phyloP scores from a whole-genome alignment of 2,329 filamentous ascomycete genomes.

The Lojkania enalia region DNA sequence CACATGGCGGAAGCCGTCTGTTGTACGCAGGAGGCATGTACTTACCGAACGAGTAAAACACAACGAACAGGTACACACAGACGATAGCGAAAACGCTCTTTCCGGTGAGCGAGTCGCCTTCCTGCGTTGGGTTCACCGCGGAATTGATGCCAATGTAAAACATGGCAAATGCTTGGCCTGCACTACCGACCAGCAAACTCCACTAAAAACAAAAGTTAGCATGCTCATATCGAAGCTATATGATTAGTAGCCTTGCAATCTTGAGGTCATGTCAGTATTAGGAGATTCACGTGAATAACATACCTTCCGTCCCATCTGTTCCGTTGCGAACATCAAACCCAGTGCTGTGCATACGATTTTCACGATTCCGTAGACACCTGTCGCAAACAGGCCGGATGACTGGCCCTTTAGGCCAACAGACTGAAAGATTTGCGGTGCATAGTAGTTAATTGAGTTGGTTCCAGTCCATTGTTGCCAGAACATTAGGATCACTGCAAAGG shows the following conservation, averaged over 20 bases:
- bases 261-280: neutral
- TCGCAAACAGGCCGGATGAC: conserved; percentile 50
- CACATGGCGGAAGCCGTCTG: neutral
- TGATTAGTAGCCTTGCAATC: neutral
- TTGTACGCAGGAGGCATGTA: neutral
- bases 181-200: conserved; percentile 48
- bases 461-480: conserved; percentile 50
- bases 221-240: neutral
- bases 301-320: conserved; percentile 50
- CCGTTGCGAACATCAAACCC: conserved; percentile 51
- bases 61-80: conserved; percentile 55
- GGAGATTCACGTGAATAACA: too few species aligned
- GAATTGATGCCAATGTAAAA: conserved; percentile 43
- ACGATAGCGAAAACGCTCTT: conserved; percentile 53
- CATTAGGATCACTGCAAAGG: conserved; percentile 50
- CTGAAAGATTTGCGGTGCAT: conserved; percentile 50
- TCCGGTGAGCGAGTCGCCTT: conserved; percentile 36
- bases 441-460: conserved; percentile 46
- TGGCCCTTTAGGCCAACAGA: conserved; percentile 46
- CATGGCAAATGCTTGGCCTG: conserved; percentile 51
- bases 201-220: conserved; percentile 26
- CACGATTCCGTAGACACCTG: conserved; percentile 52
- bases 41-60: conserved; percentile 51
- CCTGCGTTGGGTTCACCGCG: conserved; percentile 38
- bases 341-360: conserved; percentile 51